Conservation (phyloP, 164 flowering plant species). For the Vitis rotundifolia region DNA sequence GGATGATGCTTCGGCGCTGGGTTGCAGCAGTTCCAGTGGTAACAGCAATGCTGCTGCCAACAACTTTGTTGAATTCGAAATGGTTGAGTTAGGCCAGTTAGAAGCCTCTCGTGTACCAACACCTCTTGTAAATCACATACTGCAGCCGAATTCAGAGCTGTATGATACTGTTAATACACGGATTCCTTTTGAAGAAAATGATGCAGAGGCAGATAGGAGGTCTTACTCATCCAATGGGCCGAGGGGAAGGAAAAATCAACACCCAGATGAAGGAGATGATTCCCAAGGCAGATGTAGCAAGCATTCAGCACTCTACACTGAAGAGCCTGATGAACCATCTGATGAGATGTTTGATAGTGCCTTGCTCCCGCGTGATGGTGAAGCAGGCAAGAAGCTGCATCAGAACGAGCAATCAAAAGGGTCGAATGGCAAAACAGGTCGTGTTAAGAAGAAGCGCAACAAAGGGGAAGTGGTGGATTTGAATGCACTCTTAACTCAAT, state of each 20-base stretch:
- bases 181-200: too few species aligned
- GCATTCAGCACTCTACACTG: slow-evolving; percentile 33
- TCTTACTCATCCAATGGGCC: slow-evolving; percentile 18
- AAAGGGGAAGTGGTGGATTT: slow-evolving; percentile 25
- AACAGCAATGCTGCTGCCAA: background rate
- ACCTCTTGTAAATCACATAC: too few species aligned
- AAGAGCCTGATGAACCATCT: slow-evolving; percentile 20
- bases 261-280: slow-evolving; percentile 28
- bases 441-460: slow-evolving; percentile 10
- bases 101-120: too few species aligned
- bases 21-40: slow-evolving; percentile 3
- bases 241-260: slow-evolving; percentile 44
- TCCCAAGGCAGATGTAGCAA: slow-evolving; percentile 48
- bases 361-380: slow-evolving; percentile 15
- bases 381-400: slow-evolving; percentile 1
- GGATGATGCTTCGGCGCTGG: slow-evolving; percentile 1
- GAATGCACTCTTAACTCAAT: background rate
- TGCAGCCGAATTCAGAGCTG: too few species aligned
- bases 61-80: too few species aligned
- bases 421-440: slow-evolving; percentile 10
- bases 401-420: slow-evolving; percentile 6
- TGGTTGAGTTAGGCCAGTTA: too few species aligned
- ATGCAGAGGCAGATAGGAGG: slow-evolving; percentile 5
- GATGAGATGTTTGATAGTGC: slow-evolving; percentile 31
- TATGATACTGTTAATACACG: too few species aligned